Evolutionary conservation across 2,329 filamentous ascomycete species (phyloP).

Genomic region (Phialophora tarda): DNA sequence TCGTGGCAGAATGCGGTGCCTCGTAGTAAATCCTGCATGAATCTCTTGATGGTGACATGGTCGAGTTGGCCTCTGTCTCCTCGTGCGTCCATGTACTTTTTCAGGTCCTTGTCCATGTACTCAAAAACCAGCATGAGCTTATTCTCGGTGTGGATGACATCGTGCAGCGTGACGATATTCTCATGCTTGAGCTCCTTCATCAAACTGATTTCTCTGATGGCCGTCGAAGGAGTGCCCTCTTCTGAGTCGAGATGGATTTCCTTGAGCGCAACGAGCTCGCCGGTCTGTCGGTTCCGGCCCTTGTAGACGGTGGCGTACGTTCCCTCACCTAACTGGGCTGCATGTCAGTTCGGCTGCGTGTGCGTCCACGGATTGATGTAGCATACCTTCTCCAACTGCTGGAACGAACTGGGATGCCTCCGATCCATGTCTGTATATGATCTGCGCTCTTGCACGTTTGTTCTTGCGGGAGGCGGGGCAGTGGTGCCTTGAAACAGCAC

Average conservation of each 20-base stretch:
- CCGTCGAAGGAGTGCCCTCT: slow-evolving; percentile 95
- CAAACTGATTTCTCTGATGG: slow-evolving; percentile 96
- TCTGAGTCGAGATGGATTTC: slow-evolving; percentile 99
- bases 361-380: background rate
- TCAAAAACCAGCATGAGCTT: slow-evolving; percentile 99
- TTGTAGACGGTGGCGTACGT: slow-evolving; percentile 99
- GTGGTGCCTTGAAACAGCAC: slow-evolving; percentile 36
- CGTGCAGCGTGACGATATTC: slow-evolving; percentile 95
- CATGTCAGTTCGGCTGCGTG: slow-evolving; percentile 40
- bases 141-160: slow-evolving; percentile 99
- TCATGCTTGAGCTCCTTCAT: slow-evolving; percentile 99
- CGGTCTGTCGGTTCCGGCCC: slow-evolving; percentile 94
- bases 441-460: slow-evolving; percentile 30
- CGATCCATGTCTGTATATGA: slow-evolving; percentile 72
- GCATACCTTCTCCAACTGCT: slow-evolving; percentile 86
- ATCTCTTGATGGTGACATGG: slow-evolving; percentile 91
- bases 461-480: slow-evolving; percentile 29
- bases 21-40: slow-evolving; percentile 96
- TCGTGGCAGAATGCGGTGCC: slow-evolving; percentile 98
- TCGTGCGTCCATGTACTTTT: slow-evolving; percentile 97
- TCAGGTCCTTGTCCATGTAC: slow-evolving; percentile 97
- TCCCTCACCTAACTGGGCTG: slow-evolving; percentile 78
- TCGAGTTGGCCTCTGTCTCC: slow-evolving; percentile 90
- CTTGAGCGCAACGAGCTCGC: slow-evolving; percentile 94
- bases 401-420: slow-evolving; percentile 93